These are phyloP conservation scores for Paraphaeosphaeria minitans DNA, from an alignment of 2,329 filamentous ascomycete species.

Conservation along the genomic window DNA sequence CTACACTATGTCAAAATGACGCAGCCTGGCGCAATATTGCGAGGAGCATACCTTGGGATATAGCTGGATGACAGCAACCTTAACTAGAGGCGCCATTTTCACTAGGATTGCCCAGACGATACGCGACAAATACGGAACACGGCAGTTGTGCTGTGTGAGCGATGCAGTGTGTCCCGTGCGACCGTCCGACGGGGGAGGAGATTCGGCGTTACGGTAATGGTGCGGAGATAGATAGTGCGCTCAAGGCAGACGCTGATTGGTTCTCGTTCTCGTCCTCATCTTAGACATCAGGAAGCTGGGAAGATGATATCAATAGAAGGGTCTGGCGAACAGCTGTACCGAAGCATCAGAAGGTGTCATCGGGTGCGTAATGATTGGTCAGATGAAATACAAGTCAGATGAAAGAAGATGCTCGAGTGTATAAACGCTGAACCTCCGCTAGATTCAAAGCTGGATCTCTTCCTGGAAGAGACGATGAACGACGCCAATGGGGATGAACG, in stretches of 20 bases:
- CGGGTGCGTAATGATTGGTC: not conserved
- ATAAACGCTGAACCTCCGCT: too few species aligned
- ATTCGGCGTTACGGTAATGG: slow-evolving; percentile 10
- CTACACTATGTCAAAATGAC: slow-evolving; percentile 32
- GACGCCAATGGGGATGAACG: too few species aligned
- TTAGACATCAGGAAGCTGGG: too few species aligned
- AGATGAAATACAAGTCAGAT: too few species aligned
- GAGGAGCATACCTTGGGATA: slow-evolving; percentile 52
- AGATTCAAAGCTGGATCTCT: too few species aligned
- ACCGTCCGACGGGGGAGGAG: not conserved
- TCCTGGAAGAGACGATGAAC: not conserved
- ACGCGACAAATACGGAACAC: not conserved
- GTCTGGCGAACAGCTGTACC: not conserved
- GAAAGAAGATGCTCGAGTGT: too few species aligned
- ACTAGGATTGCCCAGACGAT: too few species aligned
- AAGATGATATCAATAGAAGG: too few species aligned
- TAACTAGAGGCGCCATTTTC: slow-evolving; percentile 52
- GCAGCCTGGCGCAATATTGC: not conserved
- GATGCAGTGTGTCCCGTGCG: not conserved
- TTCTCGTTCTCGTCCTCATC: not conserved
- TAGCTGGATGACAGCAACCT: slow-evolving; percentile 57
- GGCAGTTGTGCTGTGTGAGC: not conserved
- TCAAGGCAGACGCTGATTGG: not conserved
- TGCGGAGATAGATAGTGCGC: slow-evolving; percentile 13
- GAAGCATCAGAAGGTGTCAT: not conserved